Conservation (phyloP, 148 eudicot genomes). For the Spergularia marina region DNA sequence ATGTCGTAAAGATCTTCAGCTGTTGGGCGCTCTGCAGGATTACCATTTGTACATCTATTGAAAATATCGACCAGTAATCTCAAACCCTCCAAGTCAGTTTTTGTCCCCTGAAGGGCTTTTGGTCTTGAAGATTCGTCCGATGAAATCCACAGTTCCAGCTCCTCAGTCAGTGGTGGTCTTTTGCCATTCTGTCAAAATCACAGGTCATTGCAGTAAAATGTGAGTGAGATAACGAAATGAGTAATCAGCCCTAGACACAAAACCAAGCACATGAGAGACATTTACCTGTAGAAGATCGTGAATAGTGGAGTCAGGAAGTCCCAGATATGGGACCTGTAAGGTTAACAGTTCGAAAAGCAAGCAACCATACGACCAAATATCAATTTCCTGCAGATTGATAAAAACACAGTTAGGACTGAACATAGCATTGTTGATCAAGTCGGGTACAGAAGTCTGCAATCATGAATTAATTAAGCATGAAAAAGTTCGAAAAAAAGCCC, state of each 20-base stretch:
- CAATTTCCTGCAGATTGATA: conserved; percentile 65
- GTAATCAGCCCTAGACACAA: neutral
- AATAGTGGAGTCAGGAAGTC: conserved; percentile 60
- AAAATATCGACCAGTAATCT: conserved; percentile 55
- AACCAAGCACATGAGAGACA: neutral
- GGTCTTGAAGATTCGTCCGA: conserved; percentile 34
- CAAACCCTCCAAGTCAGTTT: conserved; percentile 45
- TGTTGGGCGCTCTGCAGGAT: conserved; percentile 72
- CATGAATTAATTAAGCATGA: neutral
- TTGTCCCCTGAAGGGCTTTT: conserved; percentile 34
- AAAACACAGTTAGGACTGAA: neutral
- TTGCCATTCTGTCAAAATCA: conserved; percentile 55
- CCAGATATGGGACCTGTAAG: conserved; percentile 70
- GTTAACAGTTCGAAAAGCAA: conserved; percentile 77
- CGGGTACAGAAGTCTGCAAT: neutral
- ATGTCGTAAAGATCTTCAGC: conserved; percentile 53
- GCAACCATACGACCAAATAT: conserved; percentile 98
- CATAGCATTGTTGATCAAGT: neutral
- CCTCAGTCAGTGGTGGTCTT: conserved; percentile 62
- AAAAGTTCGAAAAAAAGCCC: neutral
- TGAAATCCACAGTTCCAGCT: conserved; percentile 42
- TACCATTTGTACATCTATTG: conserved; percentile 52
- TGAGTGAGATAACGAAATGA: neutral
- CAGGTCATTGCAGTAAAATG: neutral
- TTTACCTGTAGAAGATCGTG: conserved; percentile 60